Evolutionary conservation across 306 rosid genomes (phyloP).

Genomic region (Trifolium pratense): DNA sequence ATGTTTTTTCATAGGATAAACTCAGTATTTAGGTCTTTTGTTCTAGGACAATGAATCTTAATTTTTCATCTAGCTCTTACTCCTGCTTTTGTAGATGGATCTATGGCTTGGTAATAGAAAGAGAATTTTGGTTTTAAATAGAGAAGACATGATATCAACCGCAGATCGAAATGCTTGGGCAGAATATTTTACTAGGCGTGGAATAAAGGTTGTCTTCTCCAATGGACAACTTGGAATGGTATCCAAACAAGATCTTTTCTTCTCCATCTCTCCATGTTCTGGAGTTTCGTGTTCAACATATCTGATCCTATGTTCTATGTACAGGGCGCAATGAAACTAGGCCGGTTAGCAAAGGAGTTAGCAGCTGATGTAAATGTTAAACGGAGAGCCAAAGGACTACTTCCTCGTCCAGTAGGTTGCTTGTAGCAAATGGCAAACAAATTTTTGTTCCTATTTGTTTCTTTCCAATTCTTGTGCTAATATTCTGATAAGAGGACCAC

Average conservation of each 20-base stretch:
- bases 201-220: slow-evolving; percentile 77
- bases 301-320: slow-evolving; percentile 40
- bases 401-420: slow-evolving; percentile 80
- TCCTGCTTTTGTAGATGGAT: slow-evolving; percentile 73
- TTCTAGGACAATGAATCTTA: slow-evolving; percentile 4
- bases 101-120: slow-evolving; percentile 84
- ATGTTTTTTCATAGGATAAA: background rate
- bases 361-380: slow-evolving; percentile 88
- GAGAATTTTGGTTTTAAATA: slow-evolving; percentile 88
- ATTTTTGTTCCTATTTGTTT: background rate
- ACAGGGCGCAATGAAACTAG: slow-evolving; percentile 88
- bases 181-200: slow-evolving; percentile 67
- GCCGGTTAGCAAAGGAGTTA: slow-evolving; percentile 76
- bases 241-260: slow-evolving; percentile 30
- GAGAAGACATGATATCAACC: slow-evolving; percentile 94
- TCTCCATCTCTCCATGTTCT: slow-evolving; percentile 34
- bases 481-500: slow-evolving; percentile 6
- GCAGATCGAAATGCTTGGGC: slow-evolving; percentile 98
- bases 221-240: slow-evolving; percentile 97
- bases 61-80: slow-evolving; percentile 31
- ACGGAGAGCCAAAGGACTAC: slow-evolving; percentile 94
- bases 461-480: slow-evolving; percentile 6
- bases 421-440: slow-evolving; percentile 33
- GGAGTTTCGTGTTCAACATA: slow-evolving; percentile 35
- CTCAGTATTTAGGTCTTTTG: slow-evolving; percentile 4